Base-by-base conservation (phyloP, 2,329 filamentous ascomycete genomes). In the Cladosporium sp. region DNA sequence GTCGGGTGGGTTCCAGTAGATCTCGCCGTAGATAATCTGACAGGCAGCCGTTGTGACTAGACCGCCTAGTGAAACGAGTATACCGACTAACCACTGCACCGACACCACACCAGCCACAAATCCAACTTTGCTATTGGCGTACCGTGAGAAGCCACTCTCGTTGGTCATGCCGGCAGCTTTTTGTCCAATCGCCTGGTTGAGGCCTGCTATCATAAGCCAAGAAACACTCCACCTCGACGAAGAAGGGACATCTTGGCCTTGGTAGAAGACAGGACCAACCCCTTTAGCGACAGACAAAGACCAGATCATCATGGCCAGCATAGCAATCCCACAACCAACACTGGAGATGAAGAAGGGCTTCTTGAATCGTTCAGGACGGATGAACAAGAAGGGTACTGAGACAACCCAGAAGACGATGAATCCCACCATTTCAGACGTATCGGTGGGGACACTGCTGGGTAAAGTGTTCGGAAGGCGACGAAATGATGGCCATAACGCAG, bases 241-340 rank as follows among this genome's bases (percentile, higher is more conserved):
- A 5, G 22, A 5, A 4, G 22, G 22, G 4, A 27, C 22, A 27
- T 27, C 22, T 27, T 27, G 22, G 70, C 43, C 41, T 30, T 57
- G 55, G 5, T 54, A 57, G n/a, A 67, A 52, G 2, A 65, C 56
- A n/a, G 61, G 63, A 5, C 64, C 64, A 47, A 38, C 15, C 4
- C 19, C 15, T 38, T 19, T 38, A 19, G 15, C 78, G 4, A 72
- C 69, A 2, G 77, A 74, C 53, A 85, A 75, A 3, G 77, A 77
- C 82, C 82, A 86, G 40, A 82, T 78, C 9, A 83, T 69, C 52
- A 75, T 19, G 22, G 22, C 22, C 5, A 27, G 22, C 22, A 27
- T 27, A 9, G 22, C 22, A 27, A 27, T 4, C 4, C 22, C 22
- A 27, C 22, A 27, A 9, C 22, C 22, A 9, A 27, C 22, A 9